These are phyloP conservation scores for Aspergillus sp. DNA, from an alignment of 2,329 filamentous ascomycete species.

Conservation along the genomic window DNA sequence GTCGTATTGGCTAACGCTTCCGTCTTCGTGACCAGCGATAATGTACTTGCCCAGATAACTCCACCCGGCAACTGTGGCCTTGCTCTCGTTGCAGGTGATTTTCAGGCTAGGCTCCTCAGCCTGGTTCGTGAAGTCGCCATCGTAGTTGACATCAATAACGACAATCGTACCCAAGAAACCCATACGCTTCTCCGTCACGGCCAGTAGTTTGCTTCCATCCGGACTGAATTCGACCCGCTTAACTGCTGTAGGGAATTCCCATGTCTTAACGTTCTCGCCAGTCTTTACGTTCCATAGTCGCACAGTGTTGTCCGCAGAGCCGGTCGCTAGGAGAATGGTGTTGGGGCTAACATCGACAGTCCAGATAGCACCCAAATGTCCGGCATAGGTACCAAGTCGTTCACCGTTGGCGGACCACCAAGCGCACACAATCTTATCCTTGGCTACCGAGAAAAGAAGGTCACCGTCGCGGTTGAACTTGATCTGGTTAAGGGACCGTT, in stretches of 20 bases:
- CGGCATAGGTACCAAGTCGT: conserved; percentile 92
- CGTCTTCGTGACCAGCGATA: conserved; percentile 96
- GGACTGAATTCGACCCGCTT: conserved; percentile 98
- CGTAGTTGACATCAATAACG: conserved; percentile 83
- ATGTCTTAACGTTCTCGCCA: conserved; percentile 90
- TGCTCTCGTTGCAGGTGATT: conserved; percentile 93
- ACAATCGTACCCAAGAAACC: conserved; percentile 93
- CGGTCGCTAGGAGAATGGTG: conserved; percentile 86
- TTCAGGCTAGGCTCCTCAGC: conserved; percentile 76
- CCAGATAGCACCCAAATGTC: conserved; percentile 98
- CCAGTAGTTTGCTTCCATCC: conserved; percentile 85
- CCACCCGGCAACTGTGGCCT: conserved; percentile 96
- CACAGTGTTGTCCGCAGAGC: conserved; percentile 97
- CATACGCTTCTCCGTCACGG: conserved; percentile 98
- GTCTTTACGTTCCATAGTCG: conserved; percentile 94
- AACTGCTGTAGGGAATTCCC: conserved; percentile 95
- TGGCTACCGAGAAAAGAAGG: conserved; percentile 90
- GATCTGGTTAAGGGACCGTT: conserved; percentile 93
- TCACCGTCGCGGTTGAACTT: conserved; percentile 96
- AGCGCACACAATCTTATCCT: conserved; percentile 94
- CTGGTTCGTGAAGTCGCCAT: conserved; percentile 75
- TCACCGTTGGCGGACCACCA: conserved; percentile 99
- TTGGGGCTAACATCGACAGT: conserved; percentile 96
- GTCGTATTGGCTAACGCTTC: conserved; percentile 86
- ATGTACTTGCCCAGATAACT: conserved; percentile 94